Conservation (phyloP, 2,329 filamentous ascomycete species). For the Alternaria burnsii region DNA sequence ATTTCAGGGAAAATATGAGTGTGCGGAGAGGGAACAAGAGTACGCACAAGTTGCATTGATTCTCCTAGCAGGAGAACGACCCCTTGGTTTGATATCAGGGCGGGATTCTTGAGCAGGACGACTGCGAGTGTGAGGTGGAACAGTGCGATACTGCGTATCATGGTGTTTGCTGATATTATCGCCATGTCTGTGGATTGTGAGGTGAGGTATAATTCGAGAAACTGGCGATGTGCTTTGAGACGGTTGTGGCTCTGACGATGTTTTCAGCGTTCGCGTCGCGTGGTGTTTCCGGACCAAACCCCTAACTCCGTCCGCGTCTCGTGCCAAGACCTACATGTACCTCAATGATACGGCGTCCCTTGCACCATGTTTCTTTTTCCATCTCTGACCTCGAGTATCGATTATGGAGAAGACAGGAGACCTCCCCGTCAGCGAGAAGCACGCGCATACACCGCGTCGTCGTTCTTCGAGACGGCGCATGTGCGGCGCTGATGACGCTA, state of each 20-base stretch:
- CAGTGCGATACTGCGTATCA: slow-evolving; percentile 82
- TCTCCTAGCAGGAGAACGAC: slow-evolving; percentile 84
- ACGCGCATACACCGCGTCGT: background rate
- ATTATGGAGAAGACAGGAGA: slow-evolving; percentile 21
- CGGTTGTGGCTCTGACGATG: background rate
- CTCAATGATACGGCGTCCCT: slow-evolving; percentile 1
- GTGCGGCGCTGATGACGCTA: background rate
- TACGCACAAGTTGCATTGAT: slow-evolving; percentile 78
- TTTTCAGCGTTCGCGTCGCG: slow-evolving; percentile 9
- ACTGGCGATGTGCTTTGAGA: background rate
- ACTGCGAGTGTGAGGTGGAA: slow-evolving; percentile 86
- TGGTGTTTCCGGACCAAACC: slow-evolving; percentile 17
- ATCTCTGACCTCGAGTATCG: background rate
- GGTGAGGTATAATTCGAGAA: background rate
- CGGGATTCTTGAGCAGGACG: slow-evolving; percentile 80
- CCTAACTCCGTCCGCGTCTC: slow-evolving; percentile 25
- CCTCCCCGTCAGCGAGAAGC: background rate
- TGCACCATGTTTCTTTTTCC: background rate
- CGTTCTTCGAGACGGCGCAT: slow-evolving; percentile 1
- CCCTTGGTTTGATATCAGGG: slow-evolving; percentile 77
- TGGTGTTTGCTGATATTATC: slow-evolving; percentile 78
- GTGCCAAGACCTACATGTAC: slow-evolving; percentile 11
- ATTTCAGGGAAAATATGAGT: background rate
- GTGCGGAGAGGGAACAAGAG: background rate
- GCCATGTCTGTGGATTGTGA: slow-evolving; percentile 66